phyloP scores from a whole-genome alignment of 441 rosid genomes.

The Adansonia grandidieri region DNA sequence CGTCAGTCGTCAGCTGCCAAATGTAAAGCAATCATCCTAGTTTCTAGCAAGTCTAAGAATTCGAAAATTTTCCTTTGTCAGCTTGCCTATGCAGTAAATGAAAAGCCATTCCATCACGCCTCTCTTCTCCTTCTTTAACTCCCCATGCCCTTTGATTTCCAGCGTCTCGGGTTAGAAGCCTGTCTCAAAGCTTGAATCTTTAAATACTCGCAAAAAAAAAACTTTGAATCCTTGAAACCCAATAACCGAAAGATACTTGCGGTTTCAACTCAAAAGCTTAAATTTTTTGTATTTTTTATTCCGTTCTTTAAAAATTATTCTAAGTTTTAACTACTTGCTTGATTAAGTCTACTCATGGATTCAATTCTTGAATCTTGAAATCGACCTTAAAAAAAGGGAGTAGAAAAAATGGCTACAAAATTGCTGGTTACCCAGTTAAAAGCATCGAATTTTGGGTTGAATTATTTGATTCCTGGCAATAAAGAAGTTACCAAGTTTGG shows the following conservation, averaged over 20 bases:
- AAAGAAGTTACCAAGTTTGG: constrained; percentile 36
- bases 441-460: constrained; percentile 28
- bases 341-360: not conserved
- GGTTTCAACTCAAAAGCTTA: not conserved
- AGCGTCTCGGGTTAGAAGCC: not conserved
- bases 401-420: constrained; percentile 36
- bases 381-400: not conserved
- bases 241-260: not conserved
- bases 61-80: not conserved
- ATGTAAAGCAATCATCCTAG: not conserved
- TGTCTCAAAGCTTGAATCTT: not conserved
- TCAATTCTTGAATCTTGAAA: constrained; percentile 12
- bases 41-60: not conserved
- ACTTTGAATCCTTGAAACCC: not conserved
- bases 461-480: constrained; percentile 30
- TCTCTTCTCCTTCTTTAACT: not conserved
- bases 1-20: not conserved
- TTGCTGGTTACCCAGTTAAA: constrained; percentile 32
- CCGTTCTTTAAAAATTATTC: not conserved
- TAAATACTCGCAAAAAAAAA: too few species aligned
- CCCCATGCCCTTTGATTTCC: not conserved
- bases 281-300: not conserved
- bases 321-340: not conserved
- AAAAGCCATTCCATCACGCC: constrained; percentile 20
- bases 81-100: not conserved